Evolutionary conservation across 331 rosid species (phyloP).

Genomic region (Quercus lobata): DNA sequence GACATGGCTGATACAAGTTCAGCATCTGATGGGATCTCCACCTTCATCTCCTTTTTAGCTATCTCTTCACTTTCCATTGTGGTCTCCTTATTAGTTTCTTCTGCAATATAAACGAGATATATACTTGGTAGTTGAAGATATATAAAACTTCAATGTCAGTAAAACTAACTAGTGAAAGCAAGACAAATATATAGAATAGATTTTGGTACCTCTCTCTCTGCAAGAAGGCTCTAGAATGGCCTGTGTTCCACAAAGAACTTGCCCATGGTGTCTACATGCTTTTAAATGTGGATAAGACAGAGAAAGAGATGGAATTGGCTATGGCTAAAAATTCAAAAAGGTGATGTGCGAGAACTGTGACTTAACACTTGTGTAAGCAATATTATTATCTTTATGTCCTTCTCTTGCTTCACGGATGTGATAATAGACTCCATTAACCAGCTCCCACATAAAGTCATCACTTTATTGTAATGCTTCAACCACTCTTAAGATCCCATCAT

Average conservation of each 20-base stretch:
- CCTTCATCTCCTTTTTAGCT: conserved; percentile 34
- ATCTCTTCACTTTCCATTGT: conserved; percentile 39
- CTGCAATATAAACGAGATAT: background rate
- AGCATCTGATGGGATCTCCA: conserved; percentile 36
- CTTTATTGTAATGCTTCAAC: conserved; percentile 44
- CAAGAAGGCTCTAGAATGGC: conserved; percentile 7
- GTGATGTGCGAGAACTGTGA: conserved; percentile 5
- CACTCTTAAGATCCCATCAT: conserved; percentile 21
- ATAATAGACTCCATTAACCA: conserved; percentile 28
- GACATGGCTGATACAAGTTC: conserved; percentile 12
- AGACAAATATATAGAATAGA: background rate
- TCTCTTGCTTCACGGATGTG: conserved; percentile 52
- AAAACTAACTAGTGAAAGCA: background rate
- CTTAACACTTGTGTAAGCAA: conserved; percentile 12
- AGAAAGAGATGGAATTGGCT: background rate
- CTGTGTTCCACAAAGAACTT: background rate
- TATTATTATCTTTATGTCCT: background rate
- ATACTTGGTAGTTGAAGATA: background rate
- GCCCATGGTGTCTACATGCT: background rate
- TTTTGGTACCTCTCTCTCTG: conserved; percentile 13
- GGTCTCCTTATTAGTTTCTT: background rate
- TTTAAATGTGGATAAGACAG: background rate
- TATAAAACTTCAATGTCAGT: background rate
- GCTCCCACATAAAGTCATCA: conserved; percentile 32
- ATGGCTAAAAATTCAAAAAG: conserved; percentile 9